Conservation (phyloP, 2,329 filamentous ascomycete species). For the Penicillium crustosum region DNA sequence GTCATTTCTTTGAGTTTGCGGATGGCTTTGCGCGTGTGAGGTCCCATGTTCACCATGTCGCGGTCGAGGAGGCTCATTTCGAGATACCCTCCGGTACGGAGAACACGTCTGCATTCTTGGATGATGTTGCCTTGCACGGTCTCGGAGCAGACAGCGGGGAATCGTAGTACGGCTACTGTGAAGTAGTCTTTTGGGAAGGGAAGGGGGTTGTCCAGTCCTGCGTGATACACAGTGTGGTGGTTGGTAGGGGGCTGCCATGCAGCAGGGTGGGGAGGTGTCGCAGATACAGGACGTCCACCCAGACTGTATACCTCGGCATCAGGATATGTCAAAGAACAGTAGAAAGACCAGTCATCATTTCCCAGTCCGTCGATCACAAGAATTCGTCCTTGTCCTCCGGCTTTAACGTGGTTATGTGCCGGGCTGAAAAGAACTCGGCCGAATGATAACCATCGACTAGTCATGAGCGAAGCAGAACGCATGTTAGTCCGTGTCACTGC, state of each 20-base stretch:
- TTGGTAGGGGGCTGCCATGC: conserved; percentile 46
- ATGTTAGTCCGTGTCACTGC: conserved; percentile 48
- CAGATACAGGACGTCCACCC: conserved; percentile 35
- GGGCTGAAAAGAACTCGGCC: conserved; percentile 53
- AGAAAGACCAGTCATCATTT: conserved; percentile 55
- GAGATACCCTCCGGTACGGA: conserved; percentile 50
- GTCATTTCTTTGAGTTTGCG: conserved; percentile 49
- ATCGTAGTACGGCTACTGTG: conserved; percentile 47
- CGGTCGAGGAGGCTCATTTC: conserved; percentile 51
- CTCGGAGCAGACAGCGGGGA: conserved; percentile 48
- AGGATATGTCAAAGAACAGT: conserved; percentile 51
- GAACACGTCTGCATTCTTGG: conserved; percentile 51
- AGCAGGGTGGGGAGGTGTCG: conserved; percentile 38
- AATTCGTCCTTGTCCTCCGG: conserved; percentile 43
- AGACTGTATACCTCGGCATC: conserved; percentile 48
- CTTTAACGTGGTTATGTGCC: conserved; percentile 47
- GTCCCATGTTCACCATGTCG: conserved; percentile 54
- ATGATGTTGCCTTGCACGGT: conserved; percentile 44
- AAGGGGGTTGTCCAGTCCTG: conserved; percentile 42
- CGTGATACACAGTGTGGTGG: conserved; percentile 45
- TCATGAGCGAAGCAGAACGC: conserved; percentile 52
- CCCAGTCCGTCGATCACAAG: conserved; percentile 52
- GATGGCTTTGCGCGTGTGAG: conserved; percentile 46
- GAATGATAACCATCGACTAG: conserved; percentile 52
- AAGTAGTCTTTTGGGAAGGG: conserved; percentile 51